Evolutionary conservation across 2,329 filamentous ascomycete species (phyloP).

Genomic region (Cercospora sp.): DNA sequence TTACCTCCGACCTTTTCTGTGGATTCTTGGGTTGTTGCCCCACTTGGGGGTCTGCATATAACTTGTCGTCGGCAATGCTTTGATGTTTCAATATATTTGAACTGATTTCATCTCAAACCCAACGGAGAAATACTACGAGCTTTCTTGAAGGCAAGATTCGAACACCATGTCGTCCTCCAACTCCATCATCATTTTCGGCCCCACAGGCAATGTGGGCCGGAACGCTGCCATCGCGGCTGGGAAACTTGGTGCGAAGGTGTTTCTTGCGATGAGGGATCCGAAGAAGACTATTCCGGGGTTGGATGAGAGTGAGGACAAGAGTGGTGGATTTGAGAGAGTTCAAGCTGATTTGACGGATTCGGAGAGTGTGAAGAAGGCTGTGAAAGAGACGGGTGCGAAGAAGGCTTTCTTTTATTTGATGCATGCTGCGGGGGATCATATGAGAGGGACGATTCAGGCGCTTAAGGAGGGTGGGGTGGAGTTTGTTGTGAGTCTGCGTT

Average conservation of each 20-base stretch:
- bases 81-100: background rate
- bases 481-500: constrained; percentile 36
- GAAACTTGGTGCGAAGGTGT: constrained; percentile 46
- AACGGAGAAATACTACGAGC: background rate
- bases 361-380: constrained; percentile 43
- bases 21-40: background rate
- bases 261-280: constrained; percentile 52
- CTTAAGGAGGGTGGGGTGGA: constrained; percentile 50
- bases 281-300: constrained; percentile 47
- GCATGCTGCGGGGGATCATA: constrained; percentile 39
- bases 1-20: background rate
- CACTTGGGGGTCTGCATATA: background rate
- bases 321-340: constrained; percentile 41
- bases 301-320: constrained; percentile 32
- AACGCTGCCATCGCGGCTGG: constrained; percentile 44
- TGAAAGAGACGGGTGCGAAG: constrained; percentile 47
- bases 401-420: constrained; percentile 52
- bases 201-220: constrained; percentile 51
- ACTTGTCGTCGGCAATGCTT: background rate
- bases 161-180: background rate
- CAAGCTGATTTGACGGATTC: constrained; percentile 50
- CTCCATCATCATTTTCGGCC: constrained; percentile 50
- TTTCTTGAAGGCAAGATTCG: background rate
- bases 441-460: constrained; percentile 45
- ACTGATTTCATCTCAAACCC: background rate